Evolutionary conservation across 2,329 filamentous ascomycete species (phyloP), one percentile per base, ranked within the genome.

Genomic region (Talaromyces sp.): DNA sequence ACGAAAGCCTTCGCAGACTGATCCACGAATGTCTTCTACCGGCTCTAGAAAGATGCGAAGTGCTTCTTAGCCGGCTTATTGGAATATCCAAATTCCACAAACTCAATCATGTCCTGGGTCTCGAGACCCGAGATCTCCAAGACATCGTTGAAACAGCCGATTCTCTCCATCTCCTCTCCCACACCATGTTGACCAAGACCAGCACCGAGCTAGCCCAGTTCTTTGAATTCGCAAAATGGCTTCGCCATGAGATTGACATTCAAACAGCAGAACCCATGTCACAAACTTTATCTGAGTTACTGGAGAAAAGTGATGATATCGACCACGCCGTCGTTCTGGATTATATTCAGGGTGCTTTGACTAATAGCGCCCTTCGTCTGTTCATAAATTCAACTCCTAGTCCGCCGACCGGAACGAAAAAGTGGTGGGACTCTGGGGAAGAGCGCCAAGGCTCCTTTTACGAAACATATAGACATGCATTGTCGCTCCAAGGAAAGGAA

Each of bases 21-120:
- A 81, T 92, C 0, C 92, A 96, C 69, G 88, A 96, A 70, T 92
- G 95, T 71, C 86, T 97, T 56, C 81, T 97, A 2, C 94, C 94
- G 0, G 91, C 91, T 0, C 80, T 97, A 1, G 92, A 97, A 67
- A 86, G 93, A 57, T 89, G 89, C 65, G 84, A 85, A 53, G 86
- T 97, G 26, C 87, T 96, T 32, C 83, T 96, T 29, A 91, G 89
- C 65, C 87, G 91, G 12, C 83, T 99, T 1, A 85, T 89, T 24
- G 93, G 94, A 0, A 84, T 97, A 12, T 91, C 92, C 3, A 86
- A 85, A 62, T 96, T 92, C 67, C 85, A 93, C 69, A 87, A 88
- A 61, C 79, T 83, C 32, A 82, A 83, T 54, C 82, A 85, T 60
- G 81, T 85, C 54, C 83, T 90, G 43, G 89, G 89, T 2, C 85